Base-by-base conservation (phyloP, 1,284 basidiomycete species). In the Boletus smithii region DNA sequence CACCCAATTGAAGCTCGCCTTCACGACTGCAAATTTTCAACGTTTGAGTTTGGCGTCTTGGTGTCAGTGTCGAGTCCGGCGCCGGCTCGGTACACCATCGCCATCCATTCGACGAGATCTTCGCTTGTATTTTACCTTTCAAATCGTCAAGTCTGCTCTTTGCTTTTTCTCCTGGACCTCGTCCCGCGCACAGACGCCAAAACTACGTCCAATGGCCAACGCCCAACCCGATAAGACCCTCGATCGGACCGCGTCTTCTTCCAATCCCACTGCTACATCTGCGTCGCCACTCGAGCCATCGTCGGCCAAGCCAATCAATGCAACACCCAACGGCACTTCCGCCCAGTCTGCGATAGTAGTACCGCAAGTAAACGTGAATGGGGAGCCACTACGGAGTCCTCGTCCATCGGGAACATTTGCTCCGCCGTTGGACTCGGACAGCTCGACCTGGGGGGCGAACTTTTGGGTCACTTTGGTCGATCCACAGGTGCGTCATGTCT, bases 381-480 rank as follows among this genome's bases (percentile, higher is more conserved):
- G 63, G 26, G 65, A 66, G 29, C 63, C 63, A 3, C 17, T 66
- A 4, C 54, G 48, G 34, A 68, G 64, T 46, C 67, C 61, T 31
- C 54, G 64, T 30, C 66, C 57, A 10, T 64, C 66, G 14, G 62
- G 47, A 17, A 56, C 53, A 2, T 59, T 62, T 22, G 14, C 23
- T 5, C 16, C 33, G 1, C 43, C 60, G 0, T 44, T 50, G 22
- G 66, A 67, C 50, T 48, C 62, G 5, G 67, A 68, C 29, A 66
- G 49, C 50, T 52, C 62, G 46, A 68, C 61, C 1, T 65, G 88
- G 88, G 88, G 88, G 5, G 78, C 85, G n/a, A 83, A 90, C 63
- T 91, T 91, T 62, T 91, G 88, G 88, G 87, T 91, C 6, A 91
- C 88, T 7, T 72, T 91, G 44, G 74, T 85, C 48, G 88, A 91